phyloP scores from a whole-genome alignment of 2,329 filamentous ascomycete genomes.

The Paramyrothecium sp. region DNA sequence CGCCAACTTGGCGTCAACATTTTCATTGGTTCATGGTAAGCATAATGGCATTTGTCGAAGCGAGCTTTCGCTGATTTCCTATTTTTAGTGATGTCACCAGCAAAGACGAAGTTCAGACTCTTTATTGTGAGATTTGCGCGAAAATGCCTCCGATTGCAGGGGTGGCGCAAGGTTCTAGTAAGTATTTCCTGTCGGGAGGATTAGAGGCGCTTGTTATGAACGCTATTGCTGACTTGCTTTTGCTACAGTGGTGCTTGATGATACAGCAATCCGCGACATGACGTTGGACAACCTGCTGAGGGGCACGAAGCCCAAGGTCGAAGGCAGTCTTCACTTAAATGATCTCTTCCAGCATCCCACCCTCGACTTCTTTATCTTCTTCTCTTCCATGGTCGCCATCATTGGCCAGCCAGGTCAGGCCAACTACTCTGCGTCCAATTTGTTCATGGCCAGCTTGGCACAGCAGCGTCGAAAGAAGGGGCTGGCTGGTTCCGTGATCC shows the following conservation, averaged over 20 bases:
- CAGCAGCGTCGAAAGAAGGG: conserved; percentile 23
- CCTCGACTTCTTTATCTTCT: conserved; percentile 41
- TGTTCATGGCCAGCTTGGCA: conserved; percentile 31
- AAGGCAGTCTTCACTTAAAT: conserved; percentile 30
- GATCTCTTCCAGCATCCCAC: conserved; percentile 22
- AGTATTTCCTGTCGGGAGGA: not conserved
- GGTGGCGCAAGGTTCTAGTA: conserved; percentile 37
- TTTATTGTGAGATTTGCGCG: conserved; percentile 12
- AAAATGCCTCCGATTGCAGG: conserved; percentile 35
- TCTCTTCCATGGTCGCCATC: conserved; percentile 33
- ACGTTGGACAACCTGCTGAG: conserved; percentile 23
- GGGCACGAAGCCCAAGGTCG: conserved; percentile 33
- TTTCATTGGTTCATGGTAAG: conserved; percentile 3
- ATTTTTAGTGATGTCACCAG: conserved; percentile 8
- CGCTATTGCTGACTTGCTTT: not conserved
- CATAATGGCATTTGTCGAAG: not conserved
- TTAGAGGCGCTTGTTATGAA: not conserved
- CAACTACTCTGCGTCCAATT: conserved; percentile 35
- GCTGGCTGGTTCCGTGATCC: conserved; percentile 34
- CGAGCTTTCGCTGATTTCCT: not conserved
- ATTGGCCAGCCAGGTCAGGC: conserved; percentile 35
- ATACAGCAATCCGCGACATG: conserved; percentile 29
- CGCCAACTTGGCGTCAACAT: conserved; percentile 1
- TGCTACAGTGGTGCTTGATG: conserved; percentile 34
- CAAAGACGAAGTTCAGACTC: conserved; percentile 1